Evolutionary conservation across 2,329 filamentous ascomycete species (phyloP), one percentile per base, ranked within the genome.

Genomic region (Botrytis squamosa): DNA sequence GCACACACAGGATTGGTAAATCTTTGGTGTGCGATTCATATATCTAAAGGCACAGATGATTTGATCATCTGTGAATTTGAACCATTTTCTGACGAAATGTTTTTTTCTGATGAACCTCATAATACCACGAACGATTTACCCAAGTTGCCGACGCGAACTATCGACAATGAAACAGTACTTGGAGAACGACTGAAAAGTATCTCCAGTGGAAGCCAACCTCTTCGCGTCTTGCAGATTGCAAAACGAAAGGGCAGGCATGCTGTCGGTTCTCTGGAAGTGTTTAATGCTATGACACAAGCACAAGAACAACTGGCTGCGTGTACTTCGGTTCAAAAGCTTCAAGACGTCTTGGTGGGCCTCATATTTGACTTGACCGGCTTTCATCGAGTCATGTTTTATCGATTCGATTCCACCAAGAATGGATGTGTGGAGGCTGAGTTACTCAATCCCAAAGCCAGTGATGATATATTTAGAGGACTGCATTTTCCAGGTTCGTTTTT

Each of bases 361-460:
- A 89, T 97, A 59, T 97, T 96, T 80, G 94, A 97, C 79, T 81
- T 97, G 66, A 97, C 94, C 0, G 94, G 94, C 0, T 97, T 97
- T 77, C 94, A 97, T 80, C 92, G 94, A 22, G 93, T 97, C 66
- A 95, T 97, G 93, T 88, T 97, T 1, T 97, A 97, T 79, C 93
- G 97, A 81, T 97, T 97, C 76, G 94, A 97, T 81, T 57, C 69
- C 6, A 49, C 74, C n/a, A 78, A 77, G 57, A 80, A 80, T 72
- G 79, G 79, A 20, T 90, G 92, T 72, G 94, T 97, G 1, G 94
- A 97, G 8, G 94, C 93, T 0, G 94, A 97, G 81, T 84, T 97
- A 14, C 92, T 97, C 9, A 93, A 97, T 80, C 92, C 93, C 1
- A 85, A 89, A n/a, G 90, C 91, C 46, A 95, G 93, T 0, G 91